A percentile compares a stretch with the other conserved stretches of the same genome.
phyloP scores from a whole-genome alignment of 2,329 filamentous ascomycete species.

The Colletotrichum spaethianum region DNA sequence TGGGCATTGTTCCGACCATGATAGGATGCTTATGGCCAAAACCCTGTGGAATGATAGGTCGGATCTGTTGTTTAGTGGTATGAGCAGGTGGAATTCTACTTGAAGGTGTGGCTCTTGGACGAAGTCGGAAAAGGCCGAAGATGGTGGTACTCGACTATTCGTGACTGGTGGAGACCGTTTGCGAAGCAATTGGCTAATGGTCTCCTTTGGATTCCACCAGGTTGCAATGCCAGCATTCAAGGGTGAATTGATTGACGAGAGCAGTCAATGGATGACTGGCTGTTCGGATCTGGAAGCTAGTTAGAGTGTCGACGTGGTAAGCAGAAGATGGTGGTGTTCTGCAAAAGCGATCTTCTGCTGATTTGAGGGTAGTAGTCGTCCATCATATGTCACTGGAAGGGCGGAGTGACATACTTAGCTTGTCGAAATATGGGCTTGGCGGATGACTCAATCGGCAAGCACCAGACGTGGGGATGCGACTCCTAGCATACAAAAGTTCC shows the following conservation, averaged over 20 bases:
- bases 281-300: no score
- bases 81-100: no score
- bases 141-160: background rate
- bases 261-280: background rate
- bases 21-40: constrained; percentile 14
- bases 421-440: background rate
- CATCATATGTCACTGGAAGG: constrained; percentile 7
- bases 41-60: background rate
- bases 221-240: background rate
- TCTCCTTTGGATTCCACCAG: background rate
- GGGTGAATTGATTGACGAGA: background rate
- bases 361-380: background rate
- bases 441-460: constrained; percentile 28
- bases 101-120: background rate
- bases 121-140: background rate
- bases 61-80: background rate
- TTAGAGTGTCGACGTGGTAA: background rate
- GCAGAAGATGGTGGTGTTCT: background rate
- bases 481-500: constrained; percentile 22
- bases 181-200: constrained; percentile 7
- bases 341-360: background rate
- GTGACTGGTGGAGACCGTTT: constrained; percentile 4
- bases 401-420: background rate
- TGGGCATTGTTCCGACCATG: constrained; percentile 28
- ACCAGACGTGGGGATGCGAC: constrained; percentile 6